phyloP scores from a whole-genome alignment of 2,329 filamentous ascomycete species.

The Colletotrichum brevisporum region DNA sequence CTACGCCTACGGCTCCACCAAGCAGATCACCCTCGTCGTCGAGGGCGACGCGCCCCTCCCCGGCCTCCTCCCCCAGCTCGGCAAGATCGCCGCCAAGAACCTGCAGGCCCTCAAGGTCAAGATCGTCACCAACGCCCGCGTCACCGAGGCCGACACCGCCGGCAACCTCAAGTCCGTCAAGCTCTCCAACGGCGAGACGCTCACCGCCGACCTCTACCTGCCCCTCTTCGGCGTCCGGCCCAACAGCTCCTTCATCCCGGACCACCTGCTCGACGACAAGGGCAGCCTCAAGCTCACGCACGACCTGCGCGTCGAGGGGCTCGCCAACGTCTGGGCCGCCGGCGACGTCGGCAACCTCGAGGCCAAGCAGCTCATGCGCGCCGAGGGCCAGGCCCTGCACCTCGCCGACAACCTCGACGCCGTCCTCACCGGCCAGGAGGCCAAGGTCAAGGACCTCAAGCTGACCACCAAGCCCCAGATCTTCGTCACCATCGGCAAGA shows the following conservation, averaged over 20 bases:
- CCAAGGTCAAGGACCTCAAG: slow-evolving; percentile 38
- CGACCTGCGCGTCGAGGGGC: slow-evolving; percentile 43
- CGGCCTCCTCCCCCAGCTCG: slow-evolving; percentile 48
- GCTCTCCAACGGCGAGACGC: slow-evolving; percentile 48
- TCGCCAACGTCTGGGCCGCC: slow-evolving; percentile 46
- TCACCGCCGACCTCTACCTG: slow-evolving; percentile 48
- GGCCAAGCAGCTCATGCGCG: slow-evolving; percentile 42
- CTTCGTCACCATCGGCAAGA: slow-evolving; percentile 40
- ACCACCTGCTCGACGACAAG: slow-evolving; percentile 43
- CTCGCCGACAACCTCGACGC: slow-evolving; percentile 53
- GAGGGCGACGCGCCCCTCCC: slow-evolving; percentile 39
- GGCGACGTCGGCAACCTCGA: slow-evolving; percentile 47
- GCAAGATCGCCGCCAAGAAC: slow-evolving; percentile 54
- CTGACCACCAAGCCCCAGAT: slow-evolving; percentile 39
- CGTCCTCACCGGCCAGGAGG: slow-evolving; percentile 37
- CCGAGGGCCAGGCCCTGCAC: slow-evolving; percentile 52
- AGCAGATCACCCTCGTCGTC: slow-evolving; percentile 46
- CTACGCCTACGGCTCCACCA: slow-evolving; percentile 47
- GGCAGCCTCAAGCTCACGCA: slow-evolving; percentile 45
- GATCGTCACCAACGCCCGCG: slow-evolving; percentile 55
- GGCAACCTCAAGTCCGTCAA: slow-evolving; percentile 50
- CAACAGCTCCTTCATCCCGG: slow-evolving; percentile 47
- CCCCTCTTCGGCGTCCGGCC: slow-evolving; percentile 47
- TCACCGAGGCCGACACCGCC: slow-evolving; percentile 47
- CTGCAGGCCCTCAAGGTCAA: slow-evolving; percentile 61